Evolutionary conservation across 2,329 filamentous ascomycete genomes (phyloP).

Genomic region (Alternaria incomplexa): DNA sequence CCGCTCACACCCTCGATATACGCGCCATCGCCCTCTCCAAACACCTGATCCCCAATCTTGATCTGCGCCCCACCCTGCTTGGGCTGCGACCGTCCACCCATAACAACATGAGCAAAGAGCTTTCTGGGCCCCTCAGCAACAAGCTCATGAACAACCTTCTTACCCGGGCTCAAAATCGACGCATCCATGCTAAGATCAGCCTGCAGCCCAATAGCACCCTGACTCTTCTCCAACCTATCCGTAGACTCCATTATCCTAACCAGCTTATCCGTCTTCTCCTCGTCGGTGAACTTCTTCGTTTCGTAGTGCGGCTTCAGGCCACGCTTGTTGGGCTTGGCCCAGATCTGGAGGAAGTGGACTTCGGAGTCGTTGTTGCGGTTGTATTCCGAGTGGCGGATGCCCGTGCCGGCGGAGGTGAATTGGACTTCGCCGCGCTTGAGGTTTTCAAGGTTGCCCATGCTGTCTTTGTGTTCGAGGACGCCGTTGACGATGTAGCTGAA

Average conservation of each 20-base stretch:
- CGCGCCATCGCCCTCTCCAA: conserved; percentile 81
- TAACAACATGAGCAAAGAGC: conserved; percentile 80
- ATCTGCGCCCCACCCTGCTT: conserved; percentile 77
- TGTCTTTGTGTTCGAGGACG: conserved; percentile 86
- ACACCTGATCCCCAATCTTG: conserved; percentile 67
- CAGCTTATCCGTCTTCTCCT: conserved; percentile 72
- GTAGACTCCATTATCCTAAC: conserved; percentile 78
- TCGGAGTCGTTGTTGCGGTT: conserved; percentile 75
- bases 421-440: conserved; percentile 84
- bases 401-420: conserved; percentile 85
- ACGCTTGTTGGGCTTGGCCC: conserved; percentile 78
- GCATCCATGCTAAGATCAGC: conserved; percentile 85
- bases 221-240: conserved; percentile 67
- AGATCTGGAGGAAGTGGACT: conserved; percentile 88
- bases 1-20: conserved; percentile 66
- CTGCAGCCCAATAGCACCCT: conserved; percentile 78
- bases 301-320: conserved; percentile 78
- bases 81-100: conserved; percentile 62
- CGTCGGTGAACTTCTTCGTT: conserved; percentile 74
- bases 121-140: conserved; percentile 71
- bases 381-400: conserved; percentile 80
- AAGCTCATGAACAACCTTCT: conserved; percentile 73
- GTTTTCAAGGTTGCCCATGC: conserved; percentile 73
- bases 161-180: conserved; percentile 70
- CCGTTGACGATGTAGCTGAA: conserved; percentile 87